Evolutionary conservation across 1,139 yeast genomes (phyloP), one percentile per base, ranked within the genome.

Genomic region (Diutina pseudorugosa): DNA sequence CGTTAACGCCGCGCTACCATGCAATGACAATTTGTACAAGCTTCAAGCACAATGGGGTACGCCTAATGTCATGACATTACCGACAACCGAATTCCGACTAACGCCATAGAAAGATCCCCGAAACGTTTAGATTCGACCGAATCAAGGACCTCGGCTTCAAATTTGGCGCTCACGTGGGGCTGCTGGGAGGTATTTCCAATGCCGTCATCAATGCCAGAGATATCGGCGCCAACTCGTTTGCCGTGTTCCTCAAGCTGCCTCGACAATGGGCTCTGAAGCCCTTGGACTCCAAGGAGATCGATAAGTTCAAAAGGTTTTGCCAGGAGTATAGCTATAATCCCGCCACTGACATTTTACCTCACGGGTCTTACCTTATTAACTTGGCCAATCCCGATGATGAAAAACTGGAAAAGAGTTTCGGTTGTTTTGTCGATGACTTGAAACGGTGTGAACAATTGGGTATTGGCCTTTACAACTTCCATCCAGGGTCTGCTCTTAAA

Each of bases 321-420:
- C 69, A 73, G 52, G 68, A 78, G 53, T 74, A 76, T 61, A 79
- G 83, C 1, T 91, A 83, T 65, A 78, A 90, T 62, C 83, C 96
- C 1, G 63, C 77, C 52, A 84, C 83, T 4, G 95, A 90, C 60
- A 76, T 90, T 50, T 73, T 93, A 52, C 98, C 98, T 0, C 99
- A 93, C 65, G 98, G 97, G 0, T 88, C 95, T 23, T 93, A 91
- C 64, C 82, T 93, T 61, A 90, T 93, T 61, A 93, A 93, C 62
- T 69, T 93, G 57, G 98, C 95, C 18, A 90, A 89, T 58, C 97
- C 98, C 0, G 96, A 89, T 59, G 68, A 69, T 2, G 95, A 81
- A 57, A 91, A 89, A 64, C 87, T 83, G 55, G 75, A 73, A 43
- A 88, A 87, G 61, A 85, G 96, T 1, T 82, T 77, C 60, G 82